Base-by-base conservation (phyloP, 257 asterid species). In the Nicotiana knightiana region DNA sequence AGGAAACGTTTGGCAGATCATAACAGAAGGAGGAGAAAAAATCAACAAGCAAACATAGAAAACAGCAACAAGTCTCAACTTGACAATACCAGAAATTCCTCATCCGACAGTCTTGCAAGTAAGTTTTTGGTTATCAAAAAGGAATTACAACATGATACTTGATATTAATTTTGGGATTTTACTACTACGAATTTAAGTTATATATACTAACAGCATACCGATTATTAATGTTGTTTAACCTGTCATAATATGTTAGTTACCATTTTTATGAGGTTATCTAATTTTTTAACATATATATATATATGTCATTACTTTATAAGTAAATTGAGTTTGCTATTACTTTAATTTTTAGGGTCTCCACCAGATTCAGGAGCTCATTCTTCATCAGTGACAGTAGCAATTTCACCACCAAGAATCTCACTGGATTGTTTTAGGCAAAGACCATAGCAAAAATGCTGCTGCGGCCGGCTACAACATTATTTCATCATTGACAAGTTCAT, bases 1-100 rank as follows among this genome's bases (percentile, higher is more conserved):
- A 92, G 99, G 48, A 94, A 92, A 67, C 88, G 99, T 78, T 91
- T 96, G 12, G 99, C 99, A 26, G 99, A 96, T 85, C 99, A 96
- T 65, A 96, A 96, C 88, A 89, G 98, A 46, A 65, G 99, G 48
- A 84, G 99, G 78, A 88, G 99, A 35, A 96, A 96, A 87, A 89
- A 97, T 76, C 93, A 91, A 66, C 94, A 92, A 71, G 73, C 95
- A 6, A 90, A 76, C 78, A 9, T 75, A 51, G 79, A 75, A 51
- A 96, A 88, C 65, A 93, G 92, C 46, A 87, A 57, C 87, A 89
- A 89, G 82, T 84, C 93, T 68, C 91, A 79, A 70, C 63, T 75
- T 37, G 91, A 89, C 5, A 81, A 64, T 54, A 86, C 91, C n/a
- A 87, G 83, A n/a, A 86, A 83, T 85, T 88, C 95, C 39, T 85